Evolutionary conservation across 164 flowering plant genomes (phyloP).

Genomic region (Amborella trichopoda): DNA sequence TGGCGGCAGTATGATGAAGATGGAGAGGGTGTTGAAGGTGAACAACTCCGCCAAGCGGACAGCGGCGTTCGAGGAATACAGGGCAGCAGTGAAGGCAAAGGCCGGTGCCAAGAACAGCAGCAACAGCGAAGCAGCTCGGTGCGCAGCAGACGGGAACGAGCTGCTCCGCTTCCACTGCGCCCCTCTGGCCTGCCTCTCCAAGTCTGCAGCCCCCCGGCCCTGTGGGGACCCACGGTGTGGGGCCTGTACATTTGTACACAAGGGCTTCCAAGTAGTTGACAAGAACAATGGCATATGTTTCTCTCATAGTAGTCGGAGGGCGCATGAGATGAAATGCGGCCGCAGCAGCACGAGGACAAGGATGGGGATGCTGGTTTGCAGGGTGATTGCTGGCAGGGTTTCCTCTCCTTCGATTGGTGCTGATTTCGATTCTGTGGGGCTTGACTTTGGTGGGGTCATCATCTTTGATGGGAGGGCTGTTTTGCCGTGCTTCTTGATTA

Average conservation of each 20-base stretch:
- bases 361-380: conserved; percentile 87
- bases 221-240: conserved; percentile 73
- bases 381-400: conserved; percentile 83
- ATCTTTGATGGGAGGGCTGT: conserved; percentile 89
- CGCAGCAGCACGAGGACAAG: conserved; percentile 70
- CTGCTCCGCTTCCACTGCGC: conserved; percentile 81
- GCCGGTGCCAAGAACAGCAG: conserved; percentile 13
- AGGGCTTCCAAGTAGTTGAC: too few relatives aligned
- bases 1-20: conserved; percentile 7
- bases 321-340: background rate
- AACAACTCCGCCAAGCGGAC: conserved; percentile 44
- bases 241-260: background rate
- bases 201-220: conserved; percentile 34
- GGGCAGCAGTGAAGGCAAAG: conserved; percentile 53
- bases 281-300: background rate
- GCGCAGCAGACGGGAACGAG: conserved; percentile 95
- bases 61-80: conserved; percentile 79
- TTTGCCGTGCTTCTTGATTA: conserved; percentile 86
- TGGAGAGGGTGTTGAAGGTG: conserved; percentile 87
- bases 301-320: background rate
- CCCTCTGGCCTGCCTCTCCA: conserved; percentile 16
- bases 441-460: conserved; percentile 60
- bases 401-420: conserved; percentile 13
- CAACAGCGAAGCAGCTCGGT: conserved; percentile 49
- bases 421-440: conserved; percentile 76